These are phyloP conservation scores for Diplodia sapinea DNA, from an alignment of 2,329 filamentous ascomycete species.

Conservation along the genomic window DNA sequence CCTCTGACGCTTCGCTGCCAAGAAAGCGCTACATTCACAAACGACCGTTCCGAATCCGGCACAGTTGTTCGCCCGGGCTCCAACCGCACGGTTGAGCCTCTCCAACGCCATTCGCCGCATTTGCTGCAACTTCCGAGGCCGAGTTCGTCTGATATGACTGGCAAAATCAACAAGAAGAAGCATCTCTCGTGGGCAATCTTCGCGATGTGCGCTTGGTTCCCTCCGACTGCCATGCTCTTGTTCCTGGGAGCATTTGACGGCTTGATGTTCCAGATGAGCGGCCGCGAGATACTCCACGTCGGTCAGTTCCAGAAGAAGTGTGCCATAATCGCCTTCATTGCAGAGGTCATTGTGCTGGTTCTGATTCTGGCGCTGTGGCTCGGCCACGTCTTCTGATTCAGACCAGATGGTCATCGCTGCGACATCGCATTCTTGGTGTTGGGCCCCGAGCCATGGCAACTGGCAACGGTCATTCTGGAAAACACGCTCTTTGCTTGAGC, in stretches of 20 bases:
- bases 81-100: neutral
- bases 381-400: slow-evolving; percentile 15
- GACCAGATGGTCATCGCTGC: neutral
- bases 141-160: neutral
- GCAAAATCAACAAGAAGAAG: neutral
- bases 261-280: slow-evolving; percentile 24
- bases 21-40: neutral
- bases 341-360: neutral
- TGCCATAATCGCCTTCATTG: neutral
- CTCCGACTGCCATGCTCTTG: slow-evolving; percentile 7
- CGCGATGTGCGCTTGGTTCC: slow-evolving; percentile 16
- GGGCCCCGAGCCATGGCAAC: too few relatives aligned
- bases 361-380: slow-evolving; percentile 18
- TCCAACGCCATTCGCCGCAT: neutral
- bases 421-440: neutral
- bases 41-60: neutral
- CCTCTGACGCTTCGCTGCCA: neutral
- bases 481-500: neutral
- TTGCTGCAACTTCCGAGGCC: neutral
- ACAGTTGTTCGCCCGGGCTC: neutral
- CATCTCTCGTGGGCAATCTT: slow-evolving; percentile 21
- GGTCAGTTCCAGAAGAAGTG: slow-evolving; percentile 23
- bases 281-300: slow-evolving; percentile 9
- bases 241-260: slow-evolving; percentile 15
- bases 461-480: neutral